phyloP scores from a whole-genome alignment of 164 flowering plant genomes.

The Kingdonia uniflora region DNA sequence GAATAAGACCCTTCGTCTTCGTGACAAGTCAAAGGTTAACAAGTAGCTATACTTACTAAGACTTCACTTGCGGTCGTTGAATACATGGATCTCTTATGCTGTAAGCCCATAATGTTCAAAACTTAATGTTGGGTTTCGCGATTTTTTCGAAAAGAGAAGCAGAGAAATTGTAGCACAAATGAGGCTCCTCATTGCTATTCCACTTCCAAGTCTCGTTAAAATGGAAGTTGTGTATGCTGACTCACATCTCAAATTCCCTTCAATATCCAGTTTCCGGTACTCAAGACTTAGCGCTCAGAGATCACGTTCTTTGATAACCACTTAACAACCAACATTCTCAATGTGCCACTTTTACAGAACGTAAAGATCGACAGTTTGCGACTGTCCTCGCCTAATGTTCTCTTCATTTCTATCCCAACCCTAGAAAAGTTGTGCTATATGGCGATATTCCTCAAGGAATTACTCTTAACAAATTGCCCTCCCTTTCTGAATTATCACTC shows the following conservation, averaged over 20 bases:
- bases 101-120: background rate
- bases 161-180: background rate
- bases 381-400: background rate
- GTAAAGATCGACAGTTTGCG: background rate
- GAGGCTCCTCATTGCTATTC: background rate
- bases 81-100: background rate
- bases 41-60: background rate
- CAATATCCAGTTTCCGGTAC: background rate
- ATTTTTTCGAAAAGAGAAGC: too few relatives aligned
- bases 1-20: background rate
- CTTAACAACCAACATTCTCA: background rate
- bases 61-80: background rate
- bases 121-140: background rate
- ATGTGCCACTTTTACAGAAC: background rate
- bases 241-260: background rate
- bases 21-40: background rate
- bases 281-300: background rate
- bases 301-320: background rate
- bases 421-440: background rate
- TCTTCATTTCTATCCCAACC: background rate
- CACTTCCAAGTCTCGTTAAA: background rate
- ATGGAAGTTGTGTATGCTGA: background rate
- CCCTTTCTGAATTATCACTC: background rate
- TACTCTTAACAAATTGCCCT: background rate
- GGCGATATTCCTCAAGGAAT: background rate